Evolutionary conservation across 129 eudicot species (phyloP).

Genomic region (Chrysanthemum makinoi): DNA sequence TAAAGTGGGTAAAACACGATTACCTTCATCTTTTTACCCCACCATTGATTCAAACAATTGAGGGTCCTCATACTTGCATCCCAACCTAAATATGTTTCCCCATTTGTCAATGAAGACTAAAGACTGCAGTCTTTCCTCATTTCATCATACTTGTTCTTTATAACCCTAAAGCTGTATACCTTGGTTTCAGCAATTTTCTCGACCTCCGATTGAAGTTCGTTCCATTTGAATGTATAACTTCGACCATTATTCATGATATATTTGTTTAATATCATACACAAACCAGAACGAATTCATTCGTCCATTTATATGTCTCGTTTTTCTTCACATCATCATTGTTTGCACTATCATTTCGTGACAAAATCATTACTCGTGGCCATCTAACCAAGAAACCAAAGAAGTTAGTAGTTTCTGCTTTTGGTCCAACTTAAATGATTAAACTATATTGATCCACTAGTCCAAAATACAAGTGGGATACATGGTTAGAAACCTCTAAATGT

Average conservation of each 20-base stretch:
- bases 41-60: not conserved
- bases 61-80: not conserved
- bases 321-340: too few species aligned
- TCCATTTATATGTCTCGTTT: not conserved
- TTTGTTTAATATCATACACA: not conserved
- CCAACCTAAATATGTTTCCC: conserved; percentile 1
- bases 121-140: not conserved
- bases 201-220: not conserved
- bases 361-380: too few species aligned
- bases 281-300: not conserved
- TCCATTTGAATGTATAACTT: not conserved
- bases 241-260: not conserved
- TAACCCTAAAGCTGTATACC: not conserved
- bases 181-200: not conserved
- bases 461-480: too few species aligned
- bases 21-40: not conserved
- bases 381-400: too few species aligned
- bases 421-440: too few species aligned
- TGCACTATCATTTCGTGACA: too few species aligned
- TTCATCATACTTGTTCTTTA: not conserved
- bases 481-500: too few species aligned
- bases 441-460: too few species aligned
- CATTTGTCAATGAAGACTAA: not conserved
- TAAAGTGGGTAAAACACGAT: not conserved
- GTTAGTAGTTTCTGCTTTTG: too few species aligned